Conservation (phyloP, 306 rosid genomes). For the peach (Prunus persica) region DNA sequence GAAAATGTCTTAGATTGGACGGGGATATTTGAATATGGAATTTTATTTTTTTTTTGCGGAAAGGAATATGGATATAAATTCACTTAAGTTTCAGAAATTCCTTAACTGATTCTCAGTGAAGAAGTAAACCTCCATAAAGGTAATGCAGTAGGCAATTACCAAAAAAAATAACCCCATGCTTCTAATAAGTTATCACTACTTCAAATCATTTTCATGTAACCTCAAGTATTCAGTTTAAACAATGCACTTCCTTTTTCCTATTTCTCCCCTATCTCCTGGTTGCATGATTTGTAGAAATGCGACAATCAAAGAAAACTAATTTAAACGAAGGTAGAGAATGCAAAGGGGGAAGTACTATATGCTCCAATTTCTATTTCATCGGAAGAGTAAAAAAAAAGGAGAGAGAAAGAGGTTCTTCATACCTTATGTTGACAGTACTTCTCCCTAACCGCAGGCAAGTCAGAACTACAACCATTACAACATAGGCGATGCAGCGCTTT, state of each 20-base stretch:
- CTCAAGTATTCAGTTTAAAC: neutral
- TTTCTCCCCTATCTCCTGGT: neutral
- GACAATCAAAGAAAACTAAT: neutral
- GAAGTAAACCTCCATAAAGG: neutral
- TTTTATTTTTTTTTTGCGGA: neutral
- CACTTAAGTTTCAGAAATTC: neutral
- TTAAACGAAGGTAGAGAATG: neutral
- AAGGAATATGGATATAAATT: neutral
- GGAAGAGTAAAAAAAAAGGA: neutral
- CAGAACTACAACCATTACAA: conserved; percentile 31
- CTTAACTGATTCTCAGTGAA: neutral
- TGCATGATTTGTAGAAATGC: neutral
- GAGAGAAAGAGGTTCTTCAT: conserved; percentile 11
- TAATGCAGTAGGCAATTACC: neutral
- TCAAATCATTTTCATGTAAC: neutral
- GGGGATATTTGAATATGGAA: neutral
- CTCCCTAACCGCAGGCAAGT: conserved; percentile 55
- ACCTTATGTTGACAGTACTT: conserved; percentile 78
- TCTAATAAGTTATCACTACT: neutral
- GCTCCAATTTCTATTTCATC: neutral
- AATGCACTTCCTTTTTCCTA: neutral
- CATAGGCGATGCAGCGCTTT: conserved; percentile 63
- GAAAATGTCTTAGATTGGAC: conserved; percentile 9
- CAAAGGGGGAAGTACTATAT: neutral
- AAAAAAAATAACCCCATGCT: too few species aligned